These are phyloP conservation scores for Stenogyne calaminthoides DNA, from an alignment of 305 asterid genomes.

Conservation along the genomic window DNA sequence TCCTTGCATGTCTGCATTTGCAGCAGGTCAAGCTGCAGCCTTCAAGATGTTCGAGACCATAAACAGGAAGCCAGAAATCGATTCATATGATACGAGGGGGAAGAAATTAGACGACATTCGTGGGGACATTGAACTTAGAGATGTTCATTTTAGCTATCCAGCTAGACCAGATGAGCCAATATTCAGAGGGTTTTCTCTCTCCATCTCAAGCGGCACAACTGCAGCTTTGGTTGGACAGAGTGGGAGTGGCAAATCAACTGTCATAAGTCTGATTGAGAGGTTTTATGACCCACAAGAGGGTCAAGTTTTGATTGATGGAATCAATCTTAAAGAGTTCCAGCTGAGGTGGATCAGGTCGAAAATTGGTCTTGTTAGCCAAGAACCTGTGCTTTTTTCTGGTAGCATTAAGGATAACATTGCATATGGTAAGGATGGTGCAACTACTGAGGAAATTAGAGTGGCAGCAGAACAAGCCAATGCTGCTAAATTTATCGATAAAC, in stretches of 20 bases:
- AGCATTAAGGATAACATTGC: no score
- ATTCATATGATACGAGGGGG: conserved; percentile 54
- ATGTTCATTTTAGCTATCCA: conserved; percentile 65
- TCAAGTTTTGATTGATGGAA: conserved; percentile 57
- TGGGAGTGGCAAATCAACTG: conserved; percentile 81
- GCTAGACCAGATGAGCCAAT: conserved; percentile 58
- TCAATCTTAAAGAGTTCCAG: conserved; percentile 63
- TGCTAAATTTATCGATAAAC: no score
- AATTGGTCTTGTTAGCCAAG: conserved; percentile 77
- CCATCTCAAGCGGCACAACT: conserved; percentile 56
- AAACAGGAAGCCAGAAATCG: conserved; percentile 57
- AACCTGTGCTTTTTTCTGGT: no score
- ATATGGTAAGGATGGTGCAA: no score
- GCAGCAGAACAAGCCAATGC: no score
- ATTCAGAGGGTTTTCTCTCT: conserved; percentile 61
- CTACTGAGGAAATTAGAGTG: no score
- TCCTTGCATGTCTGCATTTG: conserved; percentile 64
- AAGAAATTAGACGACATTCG: conserved; percentile 47
- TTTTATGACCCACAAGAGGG: conserved; percentile 75
- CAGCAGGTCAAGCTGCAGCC: conserved; percentile 76
- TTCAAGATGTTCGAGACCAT: conserved; percentile 68
- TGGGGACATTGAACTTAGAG: conserved; percentile 61
- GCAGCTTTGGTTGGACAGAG: conserved; percentile 77
- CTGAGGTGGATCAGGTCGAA: conserved; percentile 72
- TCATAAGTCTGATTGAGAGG: conserved; percentile 66